phyloP scores from a whole-genome alignment of 805 yeast genomes.

The Metschnikowia gelsemii region DNA sequence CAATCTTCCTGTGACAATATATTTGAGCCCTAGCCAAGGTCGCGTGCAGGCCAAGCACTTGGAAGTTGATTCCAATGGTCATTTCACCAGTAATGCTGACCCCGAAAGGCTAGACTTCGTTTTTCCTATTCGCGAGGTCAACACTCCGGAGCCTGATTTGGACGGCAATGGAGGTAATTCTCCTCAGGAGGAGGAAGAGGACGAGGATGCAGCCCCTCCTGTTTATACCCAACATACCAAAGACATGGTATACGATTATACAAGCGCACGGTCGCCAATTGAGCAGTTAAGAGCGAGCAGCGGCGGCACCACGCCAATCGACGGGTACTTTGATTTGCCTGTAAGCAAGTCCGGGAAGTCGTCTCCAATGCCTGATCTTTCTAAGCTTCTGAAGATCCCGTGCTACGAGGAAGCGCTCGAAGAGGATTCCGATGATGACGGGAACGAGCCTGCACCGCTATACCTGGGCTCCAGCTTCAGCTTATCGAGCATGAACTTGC shows the following conservation, averaged over 20 bases:
- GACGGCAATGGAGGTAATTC: conserved; percentile 2
- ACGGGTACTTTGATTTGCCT: conserved; percentile 36
- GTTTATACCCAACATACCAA: conserved; percentile 38
- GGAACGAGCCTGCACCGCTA: conserved; percentile 23
- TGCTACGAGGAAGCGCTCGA: conserved; percentile 42
- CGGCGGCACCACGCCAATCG: conserved; percentile 21
- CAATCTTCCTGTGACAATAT: conserved; percentile 47
- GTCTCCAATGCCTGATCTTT: conserved; percentile 26
- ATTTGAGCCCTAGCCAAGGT: conserved; percentile 42
- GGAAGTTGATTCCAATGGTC: conserved; percentile 31
- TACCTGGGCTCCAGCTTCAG: conserved; percentile 13
- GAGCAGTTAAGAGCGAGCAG: conserved; percentile 33
- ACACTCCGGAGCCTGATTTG: conserved; percentile 2
- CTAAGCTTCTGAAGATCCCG: conserved; percentile 33
- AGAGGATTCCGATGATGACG: conserved; percentile 31
- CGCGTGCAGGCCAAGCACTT: conserved; percentile 35
- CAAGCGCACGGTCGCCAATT: conserved; percentile 34
- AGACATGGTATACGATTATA: conserved; percentile 40
- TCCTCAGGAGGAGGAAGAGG: conserved; percentile 21
- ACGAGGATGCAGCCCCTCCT: conserved; percentile 43
- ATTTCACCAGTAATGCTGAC: conserved; percentile 22
- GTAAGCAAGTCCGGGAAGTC: conserved; percentile 9
- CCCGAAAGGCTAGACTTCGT: conserved; percentile 27
- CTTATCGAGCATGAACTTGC: background rate
- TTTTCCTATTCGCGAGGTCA: conserved; percentile 28